A percentile compares a stretch with the other conserved stretches of the same genome.
Evolutionary conservation across 129 eudicot genomes (phyloP).

Genomic region (Artemisia annua): DNA sequence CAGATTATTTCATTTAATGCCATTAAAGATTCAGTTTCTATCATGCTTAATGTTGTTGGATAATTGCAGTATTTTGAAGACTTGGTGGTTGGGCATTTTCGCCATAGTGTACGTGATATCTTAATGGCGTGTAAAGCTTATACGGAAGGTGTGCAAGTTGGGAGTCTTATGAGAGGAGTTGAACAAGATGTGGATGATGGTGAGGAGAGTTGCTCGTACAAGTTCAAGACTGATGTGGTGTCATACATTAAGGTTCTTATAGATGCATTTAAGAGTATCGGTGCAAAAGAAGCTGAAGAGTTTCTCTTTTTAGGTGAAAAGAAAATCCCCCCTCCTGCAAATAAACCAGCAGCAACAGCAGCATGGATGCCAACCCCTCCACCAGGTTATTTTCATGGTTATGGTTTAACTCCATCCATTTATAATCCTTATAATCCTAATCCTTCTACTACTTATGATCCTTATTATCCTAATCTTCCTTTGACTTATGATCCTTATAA

Average conservation of each 20-base stretch:
- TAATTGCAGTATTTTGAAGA: slow-evolving; percentile 69
- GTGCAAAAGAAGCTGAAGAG: slow-evolving; percentile 58
- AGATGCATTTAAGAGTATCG: slow-evolving; percentile 45
- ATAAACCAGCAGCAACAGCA: neutral
- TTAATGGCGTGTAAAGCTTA: slow-evolving; percentile 77
- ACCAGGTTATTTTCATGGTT: no score
- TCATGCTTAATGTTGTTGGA: neutral
- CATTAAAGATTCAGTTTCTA: neutral
- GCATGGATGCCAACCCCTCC: no score
- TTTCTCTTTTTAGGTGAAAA: slow-evolving; percentile 34
- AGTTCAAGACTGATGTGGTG: slow-evolving; percentile 43
- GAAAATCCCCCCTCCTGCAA: slow-evolving; percentile 3
- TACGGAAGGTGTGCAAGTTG: slow-evolving; percentile 70
- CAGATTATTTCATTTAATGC: neutral
- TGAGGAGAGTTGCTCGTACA: slow-evolving; percentile 48
- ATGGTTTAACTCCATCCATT: no score
- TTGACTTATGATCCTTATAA: no score
- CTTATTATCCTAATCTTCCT: no score
- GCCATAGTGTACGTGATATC: slow-evolving; percentile 48
- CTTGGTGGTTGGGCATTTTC: slow-evolving; percentile 69
- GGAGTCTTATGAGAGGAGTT: slow-evolving; percentile 64
- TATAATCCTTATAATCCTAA: no score
- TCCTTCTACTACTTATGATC: no score
- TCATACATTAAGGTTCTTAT: slow-evolving; percentile 38
- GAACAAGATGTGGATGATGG: slow-evolving; percentile 60